A percentile compares a stretch with the other conserved stretches of the same genome.
These are phyloP conservation scores for Acanthamoeba castellanii DNA, from an alignment of 208 protist genomes.

Conservation along the genomic window DNA sequence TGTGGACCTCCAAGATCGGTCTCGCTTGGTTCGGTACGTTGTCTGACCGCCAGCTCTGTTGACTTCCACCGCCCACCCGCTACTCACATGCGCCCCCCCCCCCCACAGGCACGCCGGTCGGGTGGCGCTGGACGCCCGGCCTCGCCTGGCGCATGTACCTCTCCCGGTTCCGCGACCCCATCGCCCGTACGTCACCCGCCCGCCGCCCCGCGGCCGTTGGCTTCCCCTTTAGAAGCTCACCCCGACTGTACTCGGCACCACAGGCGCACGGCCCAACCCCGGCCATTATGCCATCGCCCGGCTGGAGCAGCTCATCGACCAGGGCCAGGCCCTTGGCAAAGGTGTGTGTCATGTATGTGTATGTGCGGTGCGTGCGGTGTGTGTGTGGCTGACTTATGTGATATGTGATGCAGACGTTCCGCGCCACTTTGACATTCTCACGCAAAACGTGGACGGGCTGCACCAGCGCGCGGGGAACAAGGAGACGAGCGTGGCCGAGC, in stretches of 20 bases:
- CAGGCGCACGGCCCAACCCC: neutral
- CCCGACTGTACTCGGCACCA: neutral
- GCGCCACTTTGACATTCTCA: constrained; percentile 8
- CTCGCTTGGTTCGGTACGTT: constrained; percentile 63
- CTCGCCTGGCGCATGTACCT: constrained; percentile 69
- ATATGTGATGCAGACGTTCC: neutral
- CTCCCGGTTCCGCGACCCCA: constrained; percentile 59
- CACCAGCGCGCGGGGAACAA: constrained; percentile 67
- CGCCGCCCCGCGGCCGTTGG: neutral
- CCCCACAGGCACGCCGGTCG: constrained; percentile 8
- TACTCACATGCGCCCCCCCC: neutral
- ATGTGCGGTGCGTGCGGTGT: neutral
- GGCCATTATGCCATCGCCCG: constrained; percentile 45
- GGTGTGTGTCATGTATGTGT: neutral
- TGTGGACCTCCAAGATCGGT: constrained; percentile 67
- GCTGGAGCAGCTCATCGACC: constrained; percentile 45
- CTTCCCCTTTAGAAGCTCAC: neutral
- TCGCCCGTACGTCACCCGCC: neutral
- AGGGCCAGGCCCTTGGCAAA: constrained; percentile 20
- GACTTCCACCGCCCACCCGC: no score
- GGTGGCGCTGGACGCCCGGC: constrained; percentile 36
- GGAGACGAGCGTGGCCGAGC: constrained; percentile 11
- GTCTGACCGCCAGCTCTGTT: neutral
- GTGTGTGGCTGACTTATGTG: neutral
- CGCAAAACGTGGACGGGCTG: constrained; percentile 71